phyloP scores from a whole-genome alignment of 2,329 filamentous ascomycete genomes.

The Aspergillus sclerotialis region DNA sequence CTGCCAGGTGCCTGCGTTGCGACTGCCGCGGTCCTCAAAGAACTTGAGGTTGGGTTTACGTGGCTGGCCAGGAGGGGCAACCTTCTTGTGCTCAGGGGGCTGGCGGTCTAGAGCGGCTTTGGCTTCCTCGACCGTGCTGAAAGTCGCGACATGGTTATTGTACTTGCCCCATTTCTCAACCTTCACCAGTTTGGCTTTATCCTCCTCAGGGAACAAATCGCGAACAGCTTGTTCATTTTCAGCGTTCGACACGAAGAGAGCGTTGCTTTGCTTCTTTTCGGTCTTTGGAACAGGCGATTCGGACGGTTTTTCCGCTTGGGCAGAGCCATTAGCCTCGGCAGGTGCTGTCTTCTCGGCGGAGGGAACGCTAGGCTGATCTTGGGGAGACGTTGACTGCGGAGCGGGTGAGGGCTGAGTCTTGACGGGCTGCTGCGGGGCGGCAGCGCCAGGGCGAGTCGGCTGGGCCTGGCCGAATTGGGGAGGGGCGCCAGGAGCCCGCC shows the following conservation, averaged over 20 bases:
- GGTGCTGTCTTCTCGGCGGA: conserved; percentile 45
- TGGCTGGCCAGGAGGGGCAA: conserved; percentile 59
- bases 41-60: conserved; percentile 76
- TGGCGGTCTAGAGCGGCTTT: conserved; percentile 70
- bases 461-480: conserved; percentile 38
- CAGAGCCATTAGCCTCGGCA: conserved; percentile 46
- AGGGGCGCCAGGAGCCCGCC: conserved; percentile 26
- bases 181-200: conserved; percentile 71
- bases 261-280: conserved; percentile 63
- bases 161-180: conserved; percentile 63
- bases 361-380: conserved; percentile 35
- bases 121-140: conserved; percentile 71
- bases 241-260: conserved; percentile 83
- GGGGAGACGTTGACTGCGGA: conserved; percentile 33
- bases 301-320: conserved; percentile 36
- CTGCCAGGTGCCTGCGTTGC: conserved; percentile 51
- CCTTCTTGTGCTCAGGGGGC: conserved; percentile 68
- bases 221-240: conserved; percentile 76
- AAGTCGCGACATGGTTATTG: conserved; percentile 75
- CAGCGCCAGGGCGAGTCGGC: conserved; percentile 20
- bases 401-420: conserved; percentile 30
- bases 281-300: conserved; percentile 50
- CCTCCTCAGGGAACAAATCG: conserved; percentile 74
- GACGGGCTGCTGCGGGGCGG: conserved; percentile 10
- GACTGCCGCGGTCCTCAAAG: conserved; percentile 62